These are phyloP conservation scores for Fusarium tuaranense DNA, from an alignment of 2,329 filamentous ascomycete species.

Conservation along the genomic window DNA sequence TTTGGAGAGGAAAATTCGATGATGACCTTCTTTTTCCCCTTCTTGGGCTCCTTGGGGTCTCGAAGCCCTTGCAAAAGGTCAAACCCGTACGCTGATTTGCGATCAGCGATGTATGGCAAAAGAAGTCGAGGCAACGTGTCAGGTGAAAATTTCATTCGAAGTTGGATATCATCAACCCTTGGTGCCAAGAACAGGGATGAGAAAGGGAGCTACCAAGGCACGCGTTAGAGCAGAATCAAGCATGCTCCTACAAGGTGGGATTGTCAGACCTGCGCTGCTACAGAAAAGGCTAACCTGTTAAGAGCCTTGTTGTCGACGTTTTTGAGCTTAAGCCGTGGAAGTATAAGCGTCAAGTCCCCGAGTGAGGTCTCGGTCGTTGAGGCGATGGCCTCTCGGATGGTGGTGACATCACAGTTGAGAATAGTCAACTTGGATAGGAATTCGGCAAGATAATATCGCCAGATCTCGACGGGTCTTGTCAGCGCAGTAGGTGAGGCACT, in stretches of 20 bases:
- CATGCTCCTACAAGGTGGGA: not conserved
- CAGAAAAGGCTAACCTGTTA: slow-evolving; percentile 15
- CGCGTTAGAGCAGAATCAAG: not conserved
- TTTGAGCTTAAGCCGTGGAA: slow-evolving; percentile 22
- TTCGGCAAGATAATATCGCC: slow-evolving; percentile 16
- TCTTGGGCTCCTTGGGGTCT: not conserved
- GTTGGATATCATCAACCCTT: slow-evolving; percentile 25
- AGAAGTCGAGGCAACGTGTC: slow-evolving; percentile 18
- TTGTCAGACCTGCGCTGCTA: slow-evolving; percentile 12
- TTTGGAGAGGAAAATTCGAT: slow-evolving; percentile 83
- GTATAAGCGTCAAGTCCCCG: slow-evolving; percentile 25
- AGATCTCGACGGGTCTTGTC: slow-evolving; percentile 28
- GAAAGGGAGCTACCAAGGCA: slow-evolving; percentile 6
- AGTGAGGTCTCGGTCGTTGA: slow-evolving; percentile 25
- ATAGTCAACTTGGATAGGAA: slow-evolving; percentile 5
- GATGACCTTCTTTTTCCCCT: slow-evolving; percentile 56
- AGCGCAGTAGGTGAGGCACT: slow-evolving; percentile 11
- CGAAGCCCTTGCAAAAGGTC: slow-evolving; percentile 11
- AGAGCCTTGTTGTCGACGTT: slow-evolving; percentile 14
- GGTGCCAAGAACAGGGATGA: slow-evolving; percentile 22
- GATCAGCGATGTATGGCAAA: slow-evolving; percentile 24
- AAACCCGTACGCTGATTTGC: slow-evolving; percentile 11
- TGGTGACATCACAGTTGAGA: slow-evolving; percentile 18
- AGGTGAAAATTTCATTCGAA: slow-evolving; percentile 25
- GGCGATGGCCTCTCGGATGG: slow-evolving; percentile 25